Conservation (phyloP, 1,284 basidiomycete species). For the Uromyces viciae-fabae region DNA sequence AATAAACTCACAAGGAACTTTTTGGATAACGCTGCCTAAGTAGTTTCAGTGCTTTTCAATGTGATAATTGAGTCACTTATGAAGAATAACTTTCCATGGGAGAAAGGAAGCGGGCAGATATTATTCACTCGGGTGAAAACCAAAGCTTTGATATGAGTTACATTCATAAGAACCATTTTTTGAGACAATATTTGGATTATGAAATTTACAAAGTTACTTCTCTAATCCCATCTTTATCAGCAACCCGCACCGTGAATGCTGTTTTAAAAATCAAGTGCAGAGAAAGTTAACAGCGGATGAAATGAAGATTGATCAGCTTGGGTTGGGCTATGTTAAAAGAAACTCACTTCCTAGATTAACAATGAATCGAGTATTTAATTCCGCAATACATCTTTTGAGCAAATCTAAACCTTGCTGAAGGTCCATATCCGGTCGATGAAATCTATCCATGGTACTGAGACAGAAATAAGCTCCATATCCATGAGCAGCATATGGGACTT, state of each 20-base stretch:
- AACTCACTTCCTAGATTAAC: conserved; percentile 41
- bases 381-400: conserved; percentile 78
- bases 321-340: neutral
- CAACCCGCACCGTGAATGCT: conserved; percentile 80
- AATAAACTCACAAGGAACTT: too few species aligned
- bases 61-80: too few species aligned
- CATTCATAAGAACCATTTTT: neutral
- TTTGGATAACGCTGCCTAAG: too few species aligned
- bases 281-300: neutral
- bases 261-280: conserved; percentile 68
- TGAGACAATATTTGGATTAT: neutral
- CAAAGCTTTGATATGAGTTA: neutral
- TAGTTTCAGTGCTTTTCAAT: too few species aligned
- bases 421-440: conserved; percentile 72
- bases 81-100: too few species aligned
- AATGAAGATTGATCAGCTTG: neutral
- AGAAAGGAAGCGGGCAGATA: too few species aligned
- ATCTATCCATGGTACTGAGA: conserved; percentile 75
- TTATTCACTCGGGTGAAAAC: too few species aligned
- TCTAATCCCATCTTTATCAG: conserved; percentile 82
- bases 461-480: conserved; percentile 93
- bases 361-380: conserved; percentile 70
- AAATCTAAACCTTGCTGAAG: conserved; percentile 80
- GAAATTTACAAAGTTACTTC: conserved; percentile 65
- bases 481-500: conserved; percentile 89